phyloP scores from a whole-genome alignment of 345 rosid genomes.

The Salix exigua region DNA sequence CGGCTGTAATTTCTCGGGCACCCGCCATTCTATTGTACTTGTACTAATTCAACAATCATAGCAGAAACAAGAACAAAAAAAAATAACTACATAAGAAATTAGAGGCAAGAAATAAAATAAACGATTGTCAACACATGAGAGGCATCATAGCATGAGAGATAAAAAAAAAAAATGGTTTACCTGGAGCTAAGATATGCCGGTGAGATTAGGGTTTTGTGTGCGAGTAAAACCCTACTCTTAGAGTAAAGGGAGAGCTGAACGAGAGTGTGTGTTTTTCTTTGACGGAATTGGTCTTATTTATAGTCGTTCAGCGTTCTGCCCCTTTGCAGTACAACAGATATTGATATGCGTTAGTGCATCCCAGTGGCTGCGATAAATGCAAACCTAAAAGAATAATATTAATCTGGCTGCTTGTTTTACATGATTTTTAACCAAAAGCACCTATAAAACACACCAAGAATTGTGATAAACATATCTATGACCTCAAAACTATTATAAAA shows the following conservation, averaged over 20 bases:
- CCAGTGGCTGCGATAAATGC: too few species aligned
- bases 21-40: conserved; percentile 11
- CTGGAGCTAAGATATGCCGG: background rate
- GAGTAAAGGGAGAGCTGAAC: background rate
- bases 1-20: background rate
- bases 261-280: too few species aligned
- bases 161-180: background rate
- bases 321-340: too few species aligned
- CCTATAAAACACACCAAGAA: too few species aligned
- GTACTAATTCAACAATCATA: background rate
- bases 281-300: background rate
- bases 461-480: too few species aligned
- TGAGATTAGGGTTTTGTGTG: background rate
- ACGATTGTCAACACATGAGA: background rate
- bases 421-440: too few species aligned
- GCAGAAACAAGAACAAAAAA: background rate
- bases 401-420: too few species aligned
- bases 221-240: background rate
- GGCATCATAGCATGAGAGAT: background rate
- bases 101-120: too few species aligned
- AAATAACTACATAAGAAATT: background rate
- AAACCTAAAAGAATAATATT: too few species aligned
- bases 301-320: background rate
- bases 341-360: too few species aligned
- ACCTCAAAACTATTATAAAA: too few species aligned